These are phyloP conservation scores for Cydonia oblonga DNA, from an alignment of 331 rosid genomes.

Conservation along the genomic window DNA sequence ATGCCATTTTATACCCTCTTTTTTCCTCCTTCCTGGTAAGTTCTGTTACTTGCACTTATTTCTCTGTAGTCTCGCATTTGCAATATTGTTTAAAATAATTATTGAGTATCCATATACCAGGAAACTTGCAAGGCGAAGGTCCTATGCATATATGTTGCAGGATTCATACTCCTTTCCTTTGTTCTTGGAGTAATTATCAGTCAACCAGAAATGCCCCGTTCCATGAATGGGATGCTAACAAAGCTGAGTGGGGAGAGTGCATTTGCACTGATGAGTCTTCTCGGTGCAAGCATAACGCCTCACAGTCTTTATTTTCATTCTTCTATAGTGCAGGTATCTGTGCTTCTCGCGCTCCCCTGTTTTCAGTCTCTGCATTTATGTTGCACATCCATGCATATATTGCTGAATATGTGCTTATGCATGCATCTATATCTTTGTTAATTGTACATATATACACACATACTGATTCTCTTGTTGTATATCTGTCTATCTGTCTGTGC, in stretches of 20 bases:
- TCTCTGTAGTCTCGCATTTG: neutral
- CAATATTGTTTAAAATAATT: neutral
- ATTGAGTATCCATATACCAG: conserved; percentile 32
- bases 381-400: neutral
- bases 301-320: conserved; percentile 92
- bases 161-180: conserved; percentile 48
- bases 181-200: conserved; percentile 55
- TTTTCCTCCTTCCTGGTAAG: conserved; percentile 68
- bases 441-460: neutral
- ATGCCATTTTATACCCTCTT: conserved; percentile 52
- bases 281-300: conserved; percentile 90
- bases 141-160: conserved; percentile 43
- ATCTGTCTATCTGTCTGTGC: neutral
- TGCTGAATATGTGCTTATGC: neutral
- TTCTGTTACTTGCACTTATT: conserved; percentile 5
- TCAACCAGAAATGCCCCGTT: conserved; percentile 51
- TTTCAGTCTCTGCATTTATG: neutral
- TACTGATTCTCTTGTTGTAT: neutral
- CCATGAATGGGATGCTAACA: conserved; percentile 55
- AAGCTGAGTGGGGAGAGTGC: conserved; percentile 77
- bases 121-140: conserved; percentile 52
- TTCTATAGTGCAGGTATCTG: conserved; percentile 74
- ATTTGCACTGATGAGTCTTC: conserved; percentile 79
- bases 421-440: neutral
- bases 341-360: conserved; percentile 4